Percentiles rank a stretch among this genome's conserved stretches.
These are phyloP conservation scores for Solanum lycopersicoides DNA, from an alignment of 257 asterid genomes.

Conservation along the genomic window DNA sequence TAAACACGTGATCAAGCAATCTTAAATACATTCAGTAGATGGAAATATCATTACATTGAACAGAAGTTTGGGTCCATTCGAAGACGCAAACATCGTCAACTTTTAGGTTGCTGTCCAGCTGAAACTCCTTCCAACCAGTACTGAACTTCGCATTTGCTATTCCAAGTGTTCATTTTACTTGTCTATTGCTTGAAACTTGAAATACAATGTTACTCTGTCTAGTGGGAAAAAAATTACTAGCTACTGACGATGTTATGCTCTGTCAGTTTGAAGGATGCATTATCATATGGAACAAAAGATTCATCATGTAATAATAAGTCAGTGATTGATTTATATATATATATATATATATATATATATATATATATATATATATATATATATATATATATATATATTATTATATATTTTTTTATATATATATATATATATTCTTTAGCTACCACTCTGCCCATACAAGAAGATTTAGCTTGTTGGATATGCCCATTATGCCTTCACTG, in stretches of 20 bases:
- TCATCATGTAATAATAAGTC: background rate
- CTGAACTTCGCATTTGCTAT: background rate
- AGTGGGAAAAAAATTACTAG: background rate
- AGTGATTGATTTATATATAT: too few species aligned
- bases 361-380: too few species aligned
- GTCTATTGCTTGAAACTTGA: background rate
- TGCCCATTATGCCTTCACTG: background rate
- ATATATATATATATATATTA: too few species aligned
- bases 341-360: too few species aligned
- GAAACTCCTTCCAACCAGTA: background rate
- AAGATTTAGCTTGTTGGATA: background rate
- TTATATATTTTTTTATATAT: too few species aligned
- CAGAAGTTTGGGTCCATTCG: background rate
- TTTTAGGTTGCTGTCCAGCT: background rate
- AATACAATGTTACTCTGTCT: background rate
- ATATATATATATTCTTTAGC: background rate
- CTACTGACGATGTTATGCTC: background rate
- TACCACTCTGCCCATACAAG: background rate
- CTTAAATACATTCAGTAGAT: too few species aligned
- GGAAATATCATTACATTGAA: background rate
- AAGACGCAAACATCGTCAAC: background rate
- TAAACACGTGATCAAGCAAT: too few species aligned
- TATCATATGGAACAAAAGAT: too few species aligned
- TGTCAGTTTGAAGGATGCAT: background rate
- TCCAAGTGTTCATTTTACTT: background rate